Base-by-base conservation (phyloP, 495 filamentous ascomycete genomes). In the Aspergillus biplanus region DNA sequence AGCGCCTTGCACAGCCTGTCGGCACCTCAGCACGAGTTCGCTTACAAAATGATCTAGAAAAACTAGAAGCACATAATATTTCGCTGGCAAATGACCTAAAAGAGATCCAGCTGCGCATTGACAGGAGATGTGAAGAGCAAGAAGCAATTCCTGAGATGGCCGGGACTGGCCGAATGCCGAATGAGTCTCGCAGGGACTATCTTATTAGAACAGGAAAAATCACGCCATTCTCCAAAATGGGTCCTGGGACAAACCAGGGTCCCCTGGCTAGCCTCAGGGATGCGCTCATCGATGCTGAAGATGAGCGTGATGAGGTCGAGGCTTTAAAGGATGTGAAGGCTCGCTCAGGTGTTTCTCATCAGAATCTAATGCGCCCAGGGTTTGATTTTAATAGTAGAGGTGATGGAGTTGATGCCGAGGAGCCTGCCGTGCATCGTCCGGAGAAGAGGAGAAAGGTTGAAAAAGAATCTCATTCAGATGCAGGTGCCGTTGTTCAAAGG, bases 141-240 rank as follows among this genome's bases (percentile, higher is more conserved):
- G 80, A 80, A 11, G 72, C 76, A 16, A 68, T 68, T 1, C 67
- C 70, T 7, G 74, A 79, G 27, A 74, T 73, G 3, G 68, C 68
- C 52, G 81, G 81, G 5, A 83, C 85, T 39, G 80, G 80, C 63
- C 85, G 84, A 56, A 73, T 93, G 62, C 86, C 90, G 15, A 87
- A 89, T 66, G 95, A 98, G 76, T 92, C 83, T 13, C 86, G 90
- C 56, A 85, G 93, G 52, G 92, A 96, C 33, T 98, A 92, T 72
- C 83, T 99, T 53, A 93, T 99, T 37, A 85, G 95, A 6, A 99
- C 94, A 0, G 95, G 95, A 56, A 97, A 98, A 74, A 99, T 99
- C 67, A 99, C 95, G 0, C 95, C 95, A 0, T 98, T 99, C 62
- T 89, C 93, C 3, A 88, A 87, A 56, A 83, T 93, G 67, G 81